Evolutionary conservation across 257 asterid species (phyloP), one percentile per base, ranked within the genome.

Genomic region (Solanum clarkiae): DNA sequence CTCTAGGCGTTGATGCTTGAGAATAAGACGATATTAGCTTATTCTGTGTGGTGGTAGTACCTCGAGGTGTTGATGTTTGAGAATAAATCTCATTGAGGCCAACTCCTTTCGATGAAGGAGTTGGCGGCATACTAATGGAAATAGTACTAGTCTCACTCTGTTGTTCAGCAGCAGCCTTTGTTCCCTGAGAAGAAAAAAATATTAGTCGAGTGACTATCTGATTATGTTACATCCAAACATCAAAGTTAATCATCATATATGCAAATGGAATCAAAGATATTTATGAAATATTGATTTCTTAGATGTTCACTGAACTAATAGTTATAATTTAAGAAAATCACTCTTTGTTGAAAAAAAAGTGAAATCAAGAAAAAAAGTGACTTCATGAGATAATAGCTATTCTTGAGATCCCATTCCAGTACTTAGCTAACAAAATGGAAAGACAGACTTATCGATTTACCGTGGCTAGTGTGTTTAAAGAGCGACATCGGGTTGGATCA

Each of bases 101-200:
- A 20, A 87, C 93, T 51, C 85, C 89, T 82, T 89, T 90, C 0
- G 96, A 24, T 22, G 71, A 65, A 65, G 82, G 45, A 85, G 98
- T 88, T 56, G 92, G 88, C 13, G 97, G 97, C 93, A 95, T 92
- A 85, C 96, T 93, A 60, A 92, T 91, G 6, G 98, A 95, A 82
- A 92, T 42, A 59, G 66, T 59, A 36, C 81, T 75, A 68, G 14
- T 84, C 59, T 54, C 88, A 71, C 40, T 81, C 54, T 22, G 79
- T 3, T 80, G 75, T 72, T 85, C 90, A 62, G 82, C 63, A n/a
- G 49, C 47, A 63, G 86, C 83, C 80, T 88, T 93, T 77, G 86
- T 72, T 83, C 84, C 92, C 95, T 93, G 85, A 53, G 62, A 86
- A 74, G 42, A 74, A 71, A 14, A 14, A 62, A 15, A 36, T 7